Percentiles rank a stretch among this genome's conserved stretches.
These are phyloP conservation scores for Punica granatum DNA, from an alignment of 345 rosid species.

Conservation along the genomic window DNA sequence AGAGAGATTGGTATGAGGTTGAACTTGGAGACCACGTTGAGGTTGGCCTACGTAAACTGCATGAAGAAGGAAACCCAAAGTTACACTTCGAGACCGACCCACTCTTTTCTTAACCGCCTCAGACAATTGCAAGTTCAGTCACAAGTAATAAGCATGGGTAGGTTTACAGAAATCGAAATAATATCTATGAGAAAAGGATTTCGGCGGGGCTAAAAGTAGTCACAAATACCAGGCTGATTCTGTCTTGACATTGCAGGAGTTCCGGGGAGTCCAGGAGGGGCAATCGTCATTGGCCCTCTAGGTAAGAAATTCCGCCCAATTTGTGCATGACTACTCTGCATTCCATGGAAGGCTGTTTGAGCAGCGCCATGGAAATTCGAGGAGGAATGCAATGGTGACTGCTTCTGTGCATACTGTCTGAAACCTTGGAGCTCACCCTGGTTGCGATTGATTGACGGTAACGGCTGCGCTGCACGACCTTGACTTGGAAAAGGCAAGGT, in stretches of 20 bases:
- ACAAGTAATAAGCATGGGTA: no score
- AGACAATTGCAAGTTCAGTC: background rate
- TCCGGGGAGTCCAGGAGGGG: slow-evolving; percentile 8
- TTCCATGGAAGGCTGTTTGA: slow-evolving; percentile 16
- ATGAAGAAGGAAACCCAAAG: background rate
- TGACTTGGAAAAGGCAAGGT: slow-evolving; percentile 4
- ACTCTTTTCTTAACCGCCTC: background rate
- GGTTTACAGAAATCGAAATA: background rate
- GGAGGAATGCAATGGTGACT: slow-evolving; percentile 12
- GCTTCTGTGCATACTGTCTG: slow-evolving; percentile 5
- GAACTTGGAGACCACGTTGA: background rate
- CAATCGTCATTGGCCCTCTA: background rate
- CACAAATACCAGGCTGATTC: slow-evolving; percentile 17
- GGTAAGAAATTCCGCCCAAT: slow-evolving; percentile 3
- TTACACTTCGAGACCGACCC: background rate
- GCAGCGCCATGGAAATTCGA: slow-evolving; percentile 1
- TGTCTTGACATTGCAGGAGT: background rate
- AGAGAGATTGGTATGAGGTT: slow-evolving; percentile 1
- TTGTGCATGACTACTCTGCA: slow-evolving; percentile 8
- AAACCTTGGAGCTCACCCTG: slow-evolving; percentile 11
- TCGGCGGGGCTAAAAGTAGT: background rate
- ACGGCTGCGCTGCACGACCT: slow-evolving; percentile 5
- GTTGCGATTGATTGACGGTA: slow-evolving; percentile 7
- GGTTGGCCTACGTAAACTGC: slow-evolving; percentile 7
- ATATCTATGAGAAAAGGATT: background rate